A percentile compares a stretch with the other conserved stretches of the same genome.
These are phyloP conservation scores for Calonectria honghensis DNA, from an alignment of 2,329 filamentous ascomycete genomes.

Conservation along the genomic window DNA sequence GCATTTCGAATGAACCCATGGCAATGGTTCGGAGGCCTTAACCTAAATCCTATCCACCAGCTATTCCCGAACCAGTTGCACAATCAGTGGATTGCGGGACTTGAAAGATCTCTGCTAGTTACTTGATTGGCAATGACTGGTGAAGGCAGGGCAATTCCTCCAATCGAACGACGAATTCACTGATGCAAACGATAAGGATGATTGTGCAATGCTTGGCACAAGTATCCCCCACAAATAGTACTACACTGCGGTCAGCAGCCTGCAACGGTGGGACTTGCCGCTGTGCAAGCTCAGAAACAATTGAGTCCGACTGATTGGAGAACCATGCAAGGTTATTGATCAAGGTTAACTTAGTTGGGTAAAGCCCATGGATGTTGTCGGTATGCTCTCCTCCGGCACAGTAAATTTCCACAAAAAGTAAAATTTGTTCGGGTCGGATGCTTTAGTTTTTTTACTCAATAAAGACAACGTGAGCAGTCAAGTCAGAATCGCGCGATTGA, in stretches of 20 bases:
- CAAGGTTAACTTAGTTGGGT: not conserved
- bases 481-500: not conserved
- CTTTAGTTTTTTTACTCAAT: not conserved
- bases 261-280: not conserved
- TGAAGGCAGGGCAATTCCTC: not conserved
- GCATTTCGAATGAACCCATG: not conserved
- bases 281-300: not conserved
- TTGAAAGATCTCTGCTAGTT: not conserved
- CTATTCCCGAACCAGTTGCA: not conserved
- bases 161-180: constrained; percentile 11
- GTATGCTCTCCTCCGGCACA: not conserved
- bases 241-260: not conserved
- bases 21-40: not conserved
- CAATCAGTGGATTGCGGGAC: constrained; percentile 3
- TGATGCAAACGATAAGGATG: not conserved
- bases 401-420: not conserved
- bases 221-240: not conserved
- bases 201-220: constrained; percentile 23
- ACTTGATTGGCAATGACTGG: constrained; percentile 8
- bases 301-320: not conserved
- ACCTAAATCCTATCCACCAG: not conserved
- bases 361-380: not conserved
- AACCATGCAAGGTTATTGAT: not conserved
- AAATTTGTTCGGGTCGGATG: not conserved
- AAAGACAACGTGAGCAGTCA: not conserved